Conservation (phyloP, 108 stramenopile genomes). For the Skeletonema potamos region DNA sequence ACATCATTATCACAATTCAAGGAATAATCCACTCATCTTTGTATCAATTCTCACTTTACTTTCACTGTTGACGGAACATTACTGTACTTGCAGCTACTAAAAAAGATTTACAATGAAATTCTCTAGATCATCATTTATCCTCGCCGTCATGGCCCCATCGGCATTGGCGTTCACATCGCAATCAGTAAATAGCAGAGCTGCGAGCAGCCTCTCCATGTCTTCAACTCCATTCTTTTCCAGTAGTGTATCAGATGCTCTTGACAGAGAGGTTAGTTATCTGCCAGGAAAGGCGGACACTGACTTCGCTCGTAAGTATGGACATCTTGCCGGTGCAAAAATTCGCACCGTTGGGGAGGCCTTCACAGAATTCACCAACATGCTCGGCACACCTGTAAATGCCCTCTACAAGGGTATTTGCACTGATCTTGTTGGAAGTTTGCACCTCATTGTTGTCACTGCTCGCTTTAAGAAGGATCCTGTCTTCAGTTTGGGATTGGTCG, state of each 20-base stretch:
- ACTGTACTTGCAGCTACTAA: background rate
- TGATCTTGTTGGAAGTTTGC: slow-evolving; percentile 91
- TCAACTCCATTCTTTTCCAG: slow-evolving; percentile 33
- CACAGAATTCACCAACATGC: slow-evolving; percentile 77
- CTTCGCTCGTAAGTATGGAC: slow-evolving; percentile 78
- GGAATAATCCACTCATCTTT: background rate
- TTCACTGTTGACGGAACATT: background rate
- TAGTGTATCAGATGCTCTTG: slow-evolving; percentile 26
- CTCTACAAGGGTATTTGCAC: slow-evolving; percentile 92
- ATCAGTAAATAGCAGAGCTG: background rate
- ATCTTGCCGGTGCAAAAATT: slow-evolving; percentile 77
- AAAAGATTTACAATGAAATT: background rate
- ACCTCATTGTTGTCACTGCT: slow-evolving; percentile 90
- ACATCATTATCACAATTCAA: background rate
- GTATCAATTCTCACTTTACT: background rate
- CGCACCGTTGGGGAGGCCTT: slow-evolving; percentile 91
- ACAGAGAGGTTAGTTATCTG: slow-evolving; percentile 58
- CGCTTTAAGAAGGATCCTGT: slow-evolving; percentile 85
- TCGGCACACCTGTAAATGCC: slow-evolving; percentile 82
- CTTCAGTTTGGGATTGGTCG: slow-evolving; percentile 81
- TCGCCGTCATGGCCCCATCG: background rate
- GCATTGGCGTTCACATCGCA: background rate
- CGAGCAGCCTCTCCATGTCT: slow-evolving; percentile 4
- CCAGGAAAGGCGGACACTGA: slow-evolving; percentile 81
- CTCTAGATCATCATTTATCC: background rate